These are phyloP conservation scores for Dalbergia cochinchinensis DNA, from an alignment of 306 rosid genomes.

Conservation along the genomic window DNA sequence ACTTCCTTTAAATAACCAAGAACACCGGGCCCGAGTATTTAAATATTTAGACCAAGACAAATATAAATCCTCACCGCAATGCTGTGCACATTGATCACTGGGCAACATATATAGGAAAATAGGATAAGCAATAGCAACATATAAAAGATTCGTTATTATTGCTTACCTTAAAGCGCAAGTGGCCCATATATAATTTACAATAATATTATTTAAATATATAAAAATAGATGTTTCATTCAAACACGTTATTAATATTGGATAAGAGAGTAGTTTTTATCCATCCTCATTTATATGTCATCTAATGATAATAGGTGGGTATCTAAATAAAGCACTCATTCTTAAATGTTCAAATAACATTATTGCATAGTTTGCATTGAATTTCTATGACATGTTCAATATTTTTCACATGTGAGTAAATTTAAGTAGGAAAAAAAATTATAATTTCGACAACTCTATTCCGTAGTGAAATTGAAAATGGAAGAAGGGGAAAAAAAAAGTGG, in stretches of 20 bases:
- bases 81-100: not conserved
- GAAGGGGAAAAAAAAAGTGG: constrained; percentile 5
- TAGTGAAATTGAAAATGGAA: not conserved
- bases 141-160: constrained; percentile 3
- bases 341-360: no score
- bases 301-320: no score
- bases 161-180: not conserved
- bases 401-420: not conserved
- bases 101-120: not conserved
- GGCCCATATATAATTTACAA: not conserved
- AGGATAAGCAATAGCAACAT: constrained; percentile 6
- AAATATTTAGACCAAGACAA: constrained; percentile 35
- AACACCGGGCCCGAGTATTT: constrained; percentile 32
- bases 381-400: not conserved
- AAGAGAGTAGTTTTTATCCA: no score
- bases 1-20: constrained; percentile 13
- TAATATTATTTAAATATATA: no score
- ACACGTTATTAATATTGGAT: no score
- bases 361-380: not conserved
- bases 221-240: no score
- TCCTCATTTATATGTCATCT: no score
- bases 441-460: not conserved
- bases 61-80: constrained; percentile 27
- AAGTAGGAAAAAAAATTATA: not conserved
- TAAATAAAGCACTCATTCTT: no score